Percentiles rank a stretch among this genome's conserved stretches.
Evolutionary conservation across 1,139 yeast genomes (phyloP).

Genomic region (Kluyveromyces sp.): DNA sequence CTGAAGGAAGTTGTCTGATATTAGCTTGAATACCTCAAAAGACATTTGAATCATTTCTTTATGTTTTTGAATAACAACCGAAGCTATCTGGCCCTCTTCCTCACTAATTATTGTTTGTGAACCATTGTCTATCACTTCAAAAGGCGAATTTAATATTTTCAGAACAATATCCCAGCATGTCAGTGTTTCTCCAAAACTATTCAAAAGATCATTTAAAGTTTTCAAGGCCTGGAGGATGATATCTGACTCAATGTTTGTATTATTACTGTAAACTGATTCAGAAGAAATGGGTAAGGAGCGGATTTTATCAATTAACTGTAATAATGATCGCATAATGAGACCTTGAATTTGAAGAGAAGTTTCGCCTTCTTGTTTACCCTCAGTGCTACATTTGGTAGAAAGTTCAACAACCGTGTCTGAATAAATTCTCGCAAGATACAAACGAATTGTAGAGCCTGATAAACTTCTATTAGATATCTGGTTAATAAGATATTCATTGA

Average conservation of each 20-base stretch:
- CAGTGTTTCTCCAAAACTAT: constrained; percentile 60
- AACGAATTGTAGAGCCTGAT: constrained; percentile 36
- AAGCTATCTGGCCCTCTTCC: constrained; percentile 22
- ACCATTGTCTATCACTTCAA: constrained; percentile 34
- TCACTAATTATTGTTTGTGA: constrained; percentile 30
- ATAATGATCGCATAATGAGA: constrained; percentile 17
- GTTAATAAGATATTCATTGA: constrained; percentile 41
- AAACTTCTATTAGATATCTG: constrained; percentile 36
- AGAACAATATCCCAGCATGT: constrained; percentile 70
- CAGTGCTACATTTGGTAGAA: constrained; percentile 15
- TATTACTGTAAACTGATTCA: constrained; percentile 25
- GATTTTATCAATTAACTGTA: constrained; percentile 17
- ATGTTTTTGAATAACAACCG: constrained; percentile 34
- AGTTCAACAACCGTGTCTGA: constrained; percentile 40
- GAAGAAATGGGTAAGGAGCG: constrained; percentile 21
- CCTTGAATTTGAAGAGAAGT: constrained; percentile 17
- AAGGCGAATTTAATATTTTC: constrained; percentile 60
- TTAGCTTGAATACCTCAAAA: constrained; percentile 72
- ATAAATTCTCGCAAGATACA: constrained; percentile 42
- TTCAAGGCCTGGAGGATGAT: constrained; percentile 55
- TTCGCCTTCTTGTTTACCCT: constrained; percentile 30
- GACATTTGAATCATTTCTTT: constrained; percentile 48
- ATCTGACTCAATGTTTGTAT: constrained; percentile 44
- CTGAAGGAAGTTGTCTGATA: constrained; percentile 75
- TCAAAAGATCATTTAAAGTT: constrained; percentile 61